Evolutionary conservation across 78 protist genomes (phyloP), one percentile per base, ranked within the genome.

Genomic region (Dictyostelium discoideum): DNA sequence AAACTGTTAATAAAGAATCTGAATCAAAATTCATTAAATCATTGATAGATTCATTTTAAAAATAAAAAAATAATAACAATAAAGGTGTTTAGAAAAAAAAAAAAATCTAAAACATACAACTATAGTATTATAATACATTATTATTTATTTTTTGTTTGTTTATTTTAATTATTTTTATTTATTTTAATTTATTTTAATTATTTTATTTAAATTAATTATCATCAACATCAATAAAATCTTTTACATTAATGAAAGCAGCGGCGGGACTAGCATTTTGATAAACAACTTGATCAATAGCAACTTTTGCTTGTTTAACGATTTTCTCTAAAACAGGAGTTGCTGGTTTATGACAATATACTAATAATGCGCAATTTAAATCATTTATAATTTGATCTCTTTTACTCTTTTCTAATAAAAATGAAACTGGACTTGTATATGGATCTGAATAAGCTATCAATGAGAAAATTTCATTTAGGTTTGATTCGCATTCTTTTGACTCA

Each of bases 381-480:
- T 48, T 92, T 16, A 93, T 95, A 22, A 96, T 80, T 4, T 85
- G 83, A 40, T 96, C 98, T 74, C 98, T 80, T 54, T 86, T 83
- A 13, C n/a, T 14, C 2, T 40, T 11, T 9, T 85, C 40, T 72
- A 96, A 73, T 13, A 96, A 14, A 80, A 84, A 26, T 8, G 94
- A 77, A n/a, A 94, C 69, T 7, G 97, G 95, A 24, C 94, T 80
- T 73, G 60, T 10, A 11, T 32, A 72, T 24, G 98, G 98, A 16
- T 96, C 97, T 11, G 85, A 80, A 76, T 94, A 96, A 2, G 98
- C 97, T 32, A 96, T 85, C 29, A 96, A 72, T 37, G 92, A 50
- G 26, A 96, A 96, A 32, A 93, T 88, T 46, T 95, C 95, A 22
- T 60, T 50, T 14, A 93, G 24, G 39, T 69, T 57, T 4, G 26